phyloP scores from a whole-genome alignment of 2,329 filamentous ascomycete species.

The Cladophialophora chaetospira region DNA sequence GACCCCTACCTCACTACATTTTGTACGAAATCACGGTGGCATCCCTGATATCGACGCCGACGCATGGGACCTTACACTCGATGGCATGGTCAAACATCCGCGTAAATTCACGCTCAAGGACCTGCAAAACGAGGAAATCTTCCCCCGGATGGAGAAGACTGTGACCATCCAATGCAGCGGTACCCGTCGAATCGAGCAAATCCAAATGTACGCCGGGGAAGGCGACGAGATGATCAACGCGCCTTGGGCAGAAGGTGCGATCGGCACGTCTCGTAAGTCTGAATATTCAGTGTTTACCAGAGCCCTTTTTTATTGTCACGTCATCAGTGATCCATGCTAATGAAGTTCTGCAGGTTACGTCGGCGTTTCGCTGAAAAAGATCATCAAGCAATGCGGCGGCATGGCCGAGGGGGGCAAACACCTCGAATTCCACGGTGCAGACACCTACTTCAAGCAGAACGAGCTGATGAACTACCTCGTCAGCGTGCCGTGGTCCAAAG shows the following conservation, averaged over 20 bases:
- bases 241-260: slow-evolving; percentile 67
- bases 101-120: slow-evolving; percentile 60
- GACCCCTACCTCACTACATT: slow-evolving; percentile 65
- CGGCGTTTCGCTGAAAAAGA: slow-evolving; percentile 67
- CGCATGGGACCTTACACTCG: slow-evolving; percentile 57
- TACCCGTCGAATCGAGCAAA: slow-evolving; percentile 70
- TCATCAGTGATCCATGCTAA: too few relatives aligned
- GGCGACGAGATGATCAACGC: slow-evolving; percentile 61
- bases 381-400: slow-evolving; percentile 71
- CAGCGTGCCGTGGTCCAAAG: slow-evolving; percentile 67
- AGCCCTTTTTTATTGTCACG: too few relatives aligned
- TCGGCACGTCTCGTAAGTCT: slow-evolving; percentile 65
- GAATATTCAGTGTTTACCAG: too few relatives aligned
- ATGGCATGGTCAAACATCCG: slow-evolving; percentile 63
- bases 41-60: slow-evolving; percentile 66
- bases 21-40: slow-evolving; percentile 72
- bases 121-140: slow-evolving; percentile 60
- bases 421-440: slow-evolving; percentile 68
- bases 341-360: too few relatives aligned
- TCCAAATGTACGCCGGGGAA: slow-evolving; percentile 64
- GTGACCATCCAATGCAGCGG: slow-evolving; percentile 70
- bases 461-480: slow-evolving; percentile 68
- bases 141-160: slow-evolving; percentile 61
- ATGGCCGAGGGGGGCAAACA: slow-evolving; percentile 59
- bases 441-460: slow-evolving; percentile 72